Conservation (phyloP, 2,329 filamentous ascomycete genomes). For the Ustulina deusta region DNA sequence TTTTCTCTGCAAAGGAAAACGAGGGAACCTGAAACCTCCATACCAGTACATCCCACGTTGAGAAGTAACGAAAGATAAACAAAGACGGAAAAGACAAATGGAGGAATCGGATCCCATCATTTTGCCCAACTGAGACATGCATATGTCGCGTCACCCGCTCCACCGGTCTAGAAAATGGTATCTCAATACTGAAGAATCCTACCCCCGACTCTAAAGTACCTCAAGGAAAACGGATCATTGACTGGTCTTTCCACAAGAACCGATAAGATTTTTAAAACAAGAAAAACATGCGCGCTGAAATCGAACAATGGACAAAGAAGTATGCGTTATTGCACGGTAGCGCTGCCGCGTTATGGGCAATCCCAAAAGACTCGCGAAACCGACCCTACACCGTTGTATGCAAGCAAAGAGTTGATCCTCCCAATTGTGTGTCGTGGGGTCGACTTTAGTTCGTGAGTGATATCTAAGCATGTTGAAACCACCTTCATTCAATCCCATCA, state of each 20-base stretch:
- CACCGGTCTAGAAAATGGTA: slow-evolving; percentile 25
- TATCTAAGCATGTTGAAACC: slow-evolving; percentile 37
- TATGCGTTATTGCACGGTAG: slow-evolving; percentile 35
- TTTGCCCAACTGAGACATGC: slow-evolving; percentile 7
- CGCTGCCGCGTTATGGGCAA: slow-evolving; percentile 37
- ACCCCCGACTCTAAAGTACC: slow-evolving; percentile 2
- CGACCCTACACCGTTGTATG: slow-evolving; percentile 42
- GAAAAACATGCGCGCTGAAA: slow-evolving; percentile 39
- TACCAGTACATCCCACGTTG: slow-evolving; percentile 29
- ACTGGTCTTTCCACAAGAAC: slow-evolving; percentile 5
- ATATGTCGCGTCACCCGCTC: slow-evolving; percentile 5
- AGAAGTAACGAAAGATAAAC: slow-evolving; percentile 9
- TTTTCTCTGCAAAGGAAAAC: slow-evolving; percentile 21
- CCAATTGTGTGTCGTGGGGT: slow-evolving; percentile 38
- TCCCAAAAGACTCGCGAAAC: slow-evolving; percentile 43
- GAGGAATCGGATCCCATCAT: not conserved
- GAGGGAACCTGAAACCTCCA: slow-evolving; percentile 28
- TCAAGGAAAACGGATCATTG: slow-evolving; percentile 3
- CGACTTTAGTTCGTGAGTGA: slow-evolving; percentile 30
- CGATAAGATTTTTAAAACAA: slow-evolving; percentile 6
- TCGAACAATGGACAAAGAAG: slow-evolving; percentile 37
- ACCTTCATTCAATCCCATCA: slow-evolving; percentile 4
- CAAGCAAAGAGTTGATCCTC: slow-evolving; percentile 43
- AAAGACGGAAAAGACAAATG: slow-evolving; percentile 4
- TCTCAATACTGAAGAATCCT: slow-evolving; percentile 20